phyloP scores from a whole-genome alignment of 2,329 filamentous ascomycete species.

The Hypoxylon sp. region DNA sequence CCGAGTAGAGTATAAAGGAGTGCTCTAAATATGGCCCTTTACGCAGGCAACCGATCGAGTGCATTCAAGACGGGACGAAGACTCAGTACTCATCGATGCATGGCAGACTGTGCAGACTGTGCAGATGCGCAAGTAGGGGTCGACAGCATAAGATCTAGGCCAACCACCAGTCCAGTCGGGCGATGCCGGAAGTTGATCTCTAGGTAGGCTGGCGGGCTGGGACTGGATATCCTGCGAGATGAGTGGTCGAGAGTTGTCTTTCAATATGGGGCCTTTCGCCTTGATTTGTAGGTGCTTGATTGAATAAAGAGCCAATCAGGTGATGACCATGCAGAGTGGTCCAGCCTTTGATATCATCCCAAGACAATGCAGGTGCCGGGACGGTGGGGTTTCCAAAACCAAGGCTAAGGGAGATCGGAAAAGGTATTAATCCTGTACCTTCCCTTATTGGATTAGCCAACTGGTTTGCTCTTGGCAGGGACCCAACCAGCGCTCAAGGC shows the following conservation, averaged over 20 bases:
- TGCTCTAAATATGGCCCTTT: background rate
- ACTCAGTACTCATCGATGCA: conserved; percentile 7
- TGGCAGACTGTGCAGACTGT: background rate
- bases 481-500: conserved; percentile 44
- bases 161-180: conserved; percentile 40
- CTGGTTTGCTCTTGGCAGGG: conserved; percentile 11
- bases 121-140: conserved; percentile 14
- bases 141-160: conserved; percentile 34
- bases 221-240: conserved; percentile 16
- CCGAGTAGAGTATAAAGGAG: background rate
- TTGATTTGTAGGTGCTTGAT: conserved; percentile 33
- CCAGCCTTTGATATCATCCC: conserved; percentile 25
- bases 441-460: conserved; percentile 24
- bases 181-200: conserved; percentile 50
- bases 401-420: conserved; percentile 11
- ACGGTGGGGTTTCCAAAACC: background rate
- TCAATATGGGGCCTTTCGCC: conserved; percentile 34
- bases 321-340: conserved; percentile 9
- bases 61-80: background rate
- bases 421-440: conserved; percentile 42
- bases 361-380: conserved; percentile 21
- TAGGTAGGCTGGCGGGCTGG: conserved; percentile 38
- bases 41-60: background rate
- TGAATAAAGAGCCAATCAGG: conserved; percentile 37
- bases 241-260: conserved; percentile 28